Conservation (phyloP, 192 early-diverging fungal genomes). For the Chytriomyces confervae region DNA sequence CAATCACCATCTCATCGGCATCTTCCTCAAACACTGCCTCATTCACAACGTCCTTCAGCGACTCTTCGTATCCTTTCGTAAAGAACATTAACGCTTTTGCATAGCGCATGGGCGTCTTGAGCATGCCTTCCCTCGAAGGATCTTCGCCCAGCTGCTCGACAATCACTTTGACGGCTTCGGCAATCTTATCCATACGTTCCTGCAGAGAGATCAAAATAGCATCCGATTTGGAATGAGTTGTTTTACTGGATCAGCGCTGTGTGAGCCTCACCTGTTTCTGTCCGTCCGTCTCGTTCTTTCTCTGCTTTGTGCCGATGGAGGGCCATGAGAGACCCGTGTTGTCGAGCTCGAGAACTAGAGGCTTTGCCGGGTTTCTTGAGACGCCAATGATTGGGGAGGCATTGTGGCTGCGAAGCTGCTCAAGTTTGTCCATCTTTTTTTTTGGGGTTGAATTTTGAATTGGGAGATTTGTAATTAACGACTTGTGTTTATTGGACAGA, state of each 20-base stretch:
- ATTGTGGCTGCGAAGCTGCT: background rate
- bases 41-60: conserved; percentile 87
- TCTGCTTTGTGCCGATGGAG: conserved; percentile 75
- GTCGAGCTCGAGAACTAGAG: conserved; percentile 34
- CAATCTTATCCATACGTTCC: conserved; percentile 75
- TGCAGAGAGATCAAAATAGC: background rate
- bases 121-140: conserved; percentile 87
- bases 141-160: conserved; percentile 96
- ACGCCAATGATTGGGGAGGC: background rate
- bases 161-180: conserved; percentile 86
- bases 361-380: background rate
- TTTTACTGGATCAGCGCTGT: background rate
- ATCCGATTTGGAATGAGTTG: background rate
- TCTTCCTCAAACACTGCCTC: conserved; percentile 98
- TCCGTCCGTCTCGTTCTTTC: conserved; percentile 79
- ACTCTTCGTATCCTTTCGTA: conserved; percentile 97
- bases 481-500: too few species aligned
- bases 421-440: background rate
- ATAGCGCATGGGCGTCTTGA: conserved; percentile 96
- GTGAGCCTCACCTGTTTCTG: conserved; percentile 51
- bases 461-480: too few species aligned
- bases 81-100: conserved; percentile 98
- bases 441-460: too few species aligned
- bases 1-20: conserved; percentile 99
- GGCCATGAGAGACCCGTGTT: conserved; percentile 53